Percentiles rank a stretch among this genome's conserved stretches.
These are phyloP conservation scores for Ceratocystiopsis sp. DNA, from an alignment of 2,329 filamentous ascomycete genomes.

Conservation along the genomic window DNA sequence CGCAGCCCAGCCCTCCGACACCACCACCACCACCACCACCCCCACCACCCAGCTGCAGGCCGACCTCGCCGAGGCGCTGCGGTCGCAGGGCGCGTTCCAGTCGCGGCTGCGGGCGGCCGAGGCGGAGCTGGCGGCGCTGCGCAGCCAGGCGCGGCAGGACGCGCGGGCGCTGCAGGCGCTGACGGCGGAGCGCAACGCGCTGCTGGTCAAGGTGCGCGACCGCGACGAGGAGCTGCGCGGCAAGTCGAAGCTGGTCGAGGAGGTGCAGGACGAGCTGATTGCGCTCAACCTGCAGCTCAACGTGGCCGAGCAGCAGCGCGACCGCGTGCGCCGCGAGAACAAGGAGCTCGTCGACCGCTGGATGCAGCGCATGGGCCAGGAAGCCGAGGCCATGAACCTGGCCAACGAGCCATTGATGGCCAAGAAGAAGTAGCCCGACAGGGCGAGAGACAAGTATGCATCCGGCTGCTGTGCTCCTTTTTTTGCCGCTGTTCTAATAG, in stretches of 20 bases:
- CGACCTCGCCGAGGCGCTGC: conserved; percentile 62
- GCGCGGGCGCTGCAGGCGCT: conserved; percentile 42
- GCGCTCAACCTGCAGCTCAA: conserved; percentile 76
- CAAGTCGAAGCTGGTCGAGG: conserved; percentile 70
- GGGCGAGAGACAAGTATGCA: too few species aligned
- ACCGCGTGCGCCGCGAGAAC: conserved; percentile 65
- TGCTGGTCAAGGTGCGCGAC: conserved; percentile 56
- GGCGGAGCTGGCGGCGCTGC: conserved; percentile 43
- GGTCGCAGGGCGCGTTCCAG: conserved; percentile 53
- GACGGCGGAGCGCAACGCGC: conserved; percentile 40
- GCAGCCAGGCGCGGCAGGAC: conserved; percentile 41
- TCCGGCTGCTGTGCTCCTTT: too few species aligned
- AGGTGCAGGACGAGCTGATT: conserved; percentile 86
- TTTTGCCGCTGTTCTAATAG: too few species aligned
- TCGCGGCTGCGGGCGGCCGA: conserved; percentile 43
- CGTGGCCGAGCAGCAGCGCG: conserved; percentile 60
- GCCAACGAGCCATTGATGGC: conserved; percentile 30
- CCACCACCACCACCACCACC: not conserved
- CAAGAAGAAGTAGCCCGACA: conserved; percentile 3
- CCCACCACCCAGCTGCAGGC: conserved; percentile 36
- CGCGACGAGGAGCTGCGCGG: conserved; percentile 70
- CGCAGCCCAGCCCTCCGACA: too few species aligned
- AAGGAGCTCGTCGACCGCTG: conserved; percentile 77
- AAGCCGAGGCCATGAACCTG: conserved; percentile 75
- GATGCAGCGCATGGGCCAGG: conserved; percentile 74